Evolutionary conservation across 305 asterid genomes (phyloP), one percentile per base, ranked within the genome.

Genomic region (Solanum hybrid): DNA sequence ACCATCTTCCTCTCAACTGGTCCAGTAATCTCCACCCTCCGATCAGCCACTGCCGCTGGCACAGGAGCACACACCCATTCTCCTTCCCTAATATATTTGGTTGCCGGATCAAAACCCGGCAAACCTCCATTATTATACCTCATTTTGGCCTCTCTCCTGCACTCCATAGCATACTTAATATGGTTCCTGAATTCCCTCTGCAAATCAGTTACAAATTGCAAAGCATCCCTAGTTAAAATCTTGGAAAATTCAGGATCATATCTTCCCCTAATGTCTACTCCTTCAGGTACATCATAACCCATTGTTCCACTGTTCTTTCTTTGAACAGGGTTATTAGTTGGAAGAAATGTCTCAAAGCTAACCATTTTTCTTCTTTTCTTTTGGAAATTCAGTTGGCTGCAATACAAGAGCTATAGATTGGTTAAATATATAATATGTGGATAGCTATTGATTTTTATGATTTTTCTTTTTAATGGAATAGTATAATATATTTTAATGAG

Each of bases 1-100:
- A 96, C 75, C 99, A 97, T 96, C 91, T 97, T 97, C 94, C 99
- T 89, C 92, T 95, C 99, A 2, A 96, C 98, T 1, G 99, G 99
- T 0, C 99, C 99, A 7, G 99, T 97, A 66, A 97, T 97, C 92
- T 97, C 99, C 81, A 96, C 99, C 89, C 96, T 91, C 89, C 99
- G 92, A 87, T 96, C 99, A 20, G 97, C 98, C 66, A 96, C 95
- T 0, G 96, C 96, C 0, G 94, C 93, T 0, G 99, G 99, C 31
- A 93, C 94, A 10, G 98, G 27, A 0, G 96, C 93, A 88, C 99
- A 96, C 5, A 93, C 76, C 99, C 99, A 96, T 8, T 94, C 98
- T 4, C 91, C 94, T 17, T 95, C 94, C 42, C 99, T 91, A 35
- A 97, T 86, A 86, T 86, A 26, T 91, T 89, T 93, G 5, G 99